Base-by-base conservation (phyloP, 768 basidiomycete genomes). In the Kondoa subrosea region DNA sequence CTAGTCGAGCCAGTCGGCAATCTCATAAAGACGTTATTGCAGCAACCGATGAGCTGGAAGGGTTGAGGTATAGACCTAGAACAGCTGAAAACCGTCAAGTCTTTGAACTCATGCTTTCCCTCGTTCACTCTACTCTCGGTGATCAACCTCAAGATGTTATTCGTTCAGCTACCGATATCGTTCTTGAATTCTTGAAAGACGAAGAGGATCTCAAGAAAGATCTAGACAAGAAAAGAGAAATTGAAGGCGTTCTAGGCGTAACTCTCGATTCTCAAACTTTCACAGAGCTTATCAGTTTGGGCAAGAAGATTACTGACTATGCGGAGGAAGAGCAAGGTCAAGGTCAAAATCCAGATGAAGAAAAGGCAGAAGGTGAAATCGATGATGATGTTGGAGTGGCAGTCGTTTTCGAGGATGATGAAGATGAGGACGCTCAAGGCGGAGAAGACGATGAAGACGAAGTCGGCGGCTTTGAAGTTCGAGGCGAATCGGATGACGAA, bases 361-460 rank as follows among this genome's bases (percentile, higher is more conserved):
- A 89, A 75, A 80, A 82, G 60, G 85, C 87, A 76, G 89, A 88
- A 67, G 88, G 85, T 1, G 90, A 87, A 77, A 91, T 96, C 73
- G 93, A 96, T 71, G 91, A 91, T 68, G 91, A 93, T 73, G 85
- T 88, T 57, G 92, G 93, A n/a, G 93, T 99, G 0, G 93, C 93
- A 0, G 92, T 99, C 4, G 87, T 96, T 3, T 96, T 97, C 68
- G 92, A 96, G 71, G 93, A 96, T 74, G 95, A 97, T 68, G 93
- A 95, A 71, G 85, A 90, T 73, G 91, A 95, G 27, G 90, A 88
- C 2, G 71, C 70, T 4, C 29, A 60, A 33, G 34, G 60, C 14
- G 67, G 65, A 4, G 68, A 68, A 21, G 80, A 80, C 1, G 80
- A 82, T 27, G 91, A 92, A 1, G 89, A 92, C 25, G 89, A 88